These are phyloP conservation scores for Starmerella asiatica DNA, from an alignment of 805 yeast species.

Conservation along the genomic window DNA sequence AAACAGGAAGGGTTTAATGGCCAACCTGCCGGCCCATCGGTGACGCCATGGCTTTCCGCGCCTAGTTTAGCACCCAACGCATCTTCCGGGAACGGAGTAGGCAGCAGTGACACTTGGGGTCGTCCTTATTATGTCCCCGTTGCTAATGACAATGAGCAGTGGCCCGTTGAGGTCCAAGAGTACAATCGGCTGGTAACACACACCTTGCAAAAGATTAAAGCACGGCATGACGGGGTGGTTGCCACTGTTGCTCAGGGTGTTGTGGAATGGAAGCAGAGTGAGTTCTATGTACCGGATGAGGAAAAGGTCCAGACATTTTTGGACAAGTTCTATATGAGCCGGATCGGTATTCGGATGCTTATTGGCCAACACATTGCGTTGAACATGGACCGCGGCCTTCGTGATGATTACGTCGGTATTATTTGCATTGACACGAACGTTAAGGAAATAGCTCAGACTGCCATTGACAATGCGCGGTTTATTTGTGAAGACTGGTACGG, in stretches of 20 bases:
- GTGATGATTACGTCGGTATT: slow-evolving; percentile 70
- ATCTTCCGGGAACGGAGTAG: slow-evolving; percentile 1
- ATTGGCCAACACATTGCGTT: slow-evolving; percentile 90
- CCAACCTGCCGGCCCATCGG: not conserved
- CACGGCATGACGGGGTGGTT: slow-evolving; percentile 83
- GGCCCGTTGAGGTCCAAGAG: slow-evolving; percentile 62
- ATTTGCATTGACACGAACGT: slow-evolving; percentile 77
- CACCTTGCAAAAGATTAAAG: slow-evolving; percentile 55
- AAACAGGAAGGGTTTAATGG: slow-evolving; percentile 21
- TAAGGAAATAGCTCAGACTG: slow-evolving; percentile 70
- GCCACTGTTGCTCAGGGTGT: slow-evolving; percentile 88
- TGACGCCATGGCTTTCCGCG: not conserved
- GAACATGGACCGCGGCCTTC: slow-evolving; percentile 46
- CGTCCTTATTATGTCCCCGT: slow-evolving; percentile 41
- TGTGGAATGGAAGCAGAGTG: slow-evolving; percentile 65
- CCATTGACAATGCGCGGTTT: slow-evolving; percentile 78
- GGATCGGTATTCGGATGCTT: slow-evolving; percentile 85
- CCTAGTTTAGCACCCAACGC: not conserved
- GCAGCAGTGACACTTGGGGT: slow-evolving; percentile 8
- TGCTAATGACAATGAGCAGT: slow-evolving; percentile 35
- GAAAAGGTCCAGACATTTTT: slow-evolving; percentile 65
- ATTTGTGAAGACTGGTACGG: slow-evolving; percentile 89
- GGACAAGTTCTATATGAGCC: slow-evolving; percentile 77
- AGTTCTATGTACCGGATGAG: slow-evolving; percentile 40
- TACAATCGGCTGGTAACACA: slow-evolving; percentile 58